A percentile compares a stretch with the other conserved stretches of the same genome.
Conservation (phyloP, 257 asterid genomes). For the Paulownia fortunei region DNA sequence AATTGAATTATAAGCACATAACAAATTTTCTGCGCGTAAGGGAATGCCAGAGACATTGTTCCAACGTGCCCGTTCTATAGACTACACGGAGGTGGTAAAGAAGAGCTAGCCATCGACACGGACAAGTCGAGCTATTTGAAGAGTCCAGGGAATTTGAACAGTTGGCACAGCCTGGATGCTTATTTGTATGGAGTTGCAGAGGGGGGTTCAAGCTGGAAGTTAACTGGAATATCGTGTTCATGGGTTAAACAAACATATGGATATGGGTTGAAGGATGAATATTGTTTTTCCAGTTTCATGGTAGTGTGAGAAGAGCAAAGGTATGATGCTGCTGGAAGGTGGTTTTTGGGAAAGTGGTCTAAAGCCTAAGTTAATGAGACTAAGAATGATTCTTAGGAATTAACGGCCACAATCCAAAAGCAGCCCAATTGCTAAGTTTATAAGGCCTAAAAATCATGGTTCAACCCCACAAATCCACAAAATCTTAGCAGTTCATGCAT, state of each 20-base stretch:
- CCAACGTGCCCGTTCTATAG: slow-evolving; percentile 56
- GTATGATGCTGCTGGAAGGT: slow-evolving; percentile 80
- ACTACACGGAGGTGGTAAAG: slow-evolving; percentile 69
- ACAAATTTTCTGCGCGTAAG: slow-evolving; percentile 55
- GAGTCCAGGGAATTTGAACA: slow-evolving; percentile 45
- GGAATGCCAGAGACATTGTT: slow-evolving; percentile 62
- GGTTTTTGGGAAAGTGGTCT: slow-evolving; percentile 90
- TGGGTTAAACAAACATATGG: slow-evolving; percentile 65
- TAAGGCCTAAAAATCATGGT: too few species aligned
- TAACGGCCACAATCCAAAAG: too few species aligned
- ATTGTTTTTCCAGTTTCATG: slow-evolving; percentile 64
- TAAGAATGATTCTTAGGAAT: too few species aligned
- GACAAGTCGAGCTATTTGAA: slow-evolving; percentile 59
- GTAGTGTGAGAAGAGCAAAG: slow-evolving; percentile 70
- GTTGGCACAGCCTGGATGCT: slow-evolving; percentile 68
- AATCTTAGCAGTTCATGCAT: too few species aligned
- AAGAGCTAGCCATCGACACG: slow-evolving; percentile 62
- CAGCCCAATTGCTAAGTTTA: too few species aligned
- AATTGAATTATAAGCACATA: too few species aligned
- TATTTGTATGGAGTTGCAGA: slow-evolving; percentile 78
- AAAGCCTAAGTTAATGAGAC: too few species aligned
- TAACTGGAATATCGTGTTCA: slow-evolving; percentile 58
- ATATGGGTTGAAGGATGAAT: slow-evolving; percentile 57
- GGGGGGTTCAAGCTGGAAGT: slow-evolving; percentile 64
- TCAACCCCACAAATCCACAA: too few species aligned